A percentile compares a stretch with the other conserved stretches of the same genome.
Conservation (phyloP, 257 asterid genomes). For the Plectranthus barbatus region DNA sequence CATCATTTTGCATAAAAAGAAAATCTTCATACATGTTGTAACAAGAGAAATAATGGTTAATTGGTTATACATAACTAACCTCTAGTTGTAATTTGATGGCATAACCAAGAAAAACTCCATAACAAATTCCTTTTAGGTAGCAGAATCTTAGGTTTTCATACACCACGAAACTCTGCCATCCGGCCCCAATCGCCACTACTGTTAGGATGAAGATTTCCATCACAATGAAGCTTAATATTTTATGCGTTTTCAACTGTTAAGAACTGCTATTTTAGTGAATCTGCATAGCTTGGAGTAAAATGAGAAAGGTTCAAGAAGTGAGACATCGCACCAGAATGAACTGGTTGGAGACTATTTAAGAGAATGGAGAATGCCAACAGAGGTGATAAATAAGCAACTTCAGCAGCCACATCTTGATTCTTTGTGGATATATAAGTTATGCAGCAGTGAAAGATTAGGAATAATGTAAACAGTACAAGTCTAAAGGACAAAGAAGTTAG, state of each 20-base stretch:
- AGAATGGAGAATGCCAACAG: conserved; percentile 62
- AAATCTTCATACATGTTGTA: background rate
- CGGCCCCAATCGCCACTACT: conserved; percentile 76
- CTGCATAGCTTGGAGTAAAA: no score
- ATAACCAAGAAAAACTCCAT: conserved; percentile 51
- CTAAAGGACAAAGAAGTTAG: conserved; percentile 42
- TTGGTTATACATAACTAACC: conserved; percentile 18
- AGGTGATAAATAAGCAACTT: conserved; percentile 50
- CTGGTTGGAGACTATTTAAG: conserved; percentile 57
- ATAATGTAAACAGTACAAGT: conserved; percentile 30
- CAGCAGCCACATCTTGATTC: conserved; percentile 29
- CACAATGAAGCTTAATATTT: no score
- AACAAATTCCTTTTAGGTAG: conserved; percentile 52
- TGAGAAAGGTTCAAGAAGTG: no score
- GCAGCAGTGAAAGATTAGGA: conserved; percentile 44
- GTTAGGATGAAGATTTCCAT: no score
- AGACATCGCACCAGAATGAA: conserved; percentile 62
- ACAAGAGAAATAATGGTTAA: no score
- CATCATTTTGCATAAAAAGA: conserved; percentile 29
- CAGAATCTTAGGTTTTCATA: conserved; percentile 51
- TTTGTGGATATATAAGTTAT: conserved; percentile 56
- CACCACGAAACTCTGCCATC: conserved; percentile 57
- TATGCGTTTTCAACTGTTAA: no score
- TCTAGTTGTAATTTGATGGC: conserved; percentile 36
- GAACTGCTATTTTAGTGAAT: no score